Conservation (phyloP, 306 rosid genomes). For the Mimosa bimucronata region DNA sequence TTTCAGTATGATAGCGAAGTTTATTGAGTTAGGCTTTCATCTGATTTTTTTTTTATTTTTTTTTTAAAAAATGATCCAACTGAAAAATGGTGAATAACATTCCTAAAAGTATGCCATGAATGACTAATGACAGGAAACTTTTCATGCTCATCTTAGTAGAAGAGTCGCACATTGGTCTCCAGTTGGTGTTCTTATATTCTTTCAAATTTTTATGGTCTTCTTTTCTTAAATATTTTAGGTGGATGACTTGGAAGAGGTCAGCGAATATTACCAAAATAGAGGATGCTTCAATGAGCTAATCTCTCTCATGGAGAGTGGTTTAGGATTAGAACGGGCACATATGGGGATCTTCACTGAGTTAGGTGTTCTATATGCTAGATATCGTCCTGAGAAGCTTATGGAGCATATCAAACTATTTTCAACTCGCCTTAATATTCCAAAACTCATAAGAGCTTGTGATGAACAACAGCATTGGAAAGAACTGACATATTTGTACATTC, state of each 20-base stretch:
- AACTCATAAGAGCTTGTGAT: slow-evolving; percentile 97
- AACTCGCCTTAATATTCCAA: slow-evolving; percentile 94
- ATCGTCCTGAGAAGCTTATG: slow-evolving; percentile 98
- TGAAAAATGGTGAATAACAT: slow-evolving; percentile 29
- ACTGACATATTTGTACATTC: slow-evolving; percentile 93
- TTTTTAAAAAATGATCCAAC: slow-evolving; percentile 21
- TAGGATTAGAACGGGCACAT: slow-evolving; percentile 97
- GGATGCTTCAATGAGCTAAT: slow-evolving; percentile 97
- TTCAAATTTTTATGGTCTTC: slow-evolving; percentile 24
- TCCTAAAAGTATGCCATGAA: slow-evolving; percentile 15
- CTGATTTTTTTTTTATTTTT: neutral
- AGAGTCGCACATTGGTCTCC: slow-evolving; percentile 14
- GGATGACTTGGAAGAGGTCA: slow-evolving; percentile 99
- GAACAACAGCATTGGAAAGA: slow-evolving; percentile 99
- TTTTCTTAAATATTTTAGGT: slow-evolving; percentile 59
- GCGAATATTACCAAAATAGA: slow-evolving; percentile 97
- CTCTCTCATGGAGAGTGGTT: slow-evolving; percentile 99
- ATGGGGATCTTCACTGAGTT: slow-evolving; percentile 99
- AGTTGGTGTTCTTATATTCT: slow-evolving; percentile 24
- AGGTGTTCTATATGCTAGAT: slow-evolving; percentile 99
- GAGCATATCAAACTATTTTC: slow-evolving; percentile 97
- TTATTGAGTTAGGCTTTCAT: slow-evolving; percentile 12
- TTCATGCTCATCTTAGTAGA: slow-evolving; percentile 2
- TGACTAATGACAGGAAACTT: slow-evolving; percentile 23
- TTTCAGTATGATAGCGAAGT: neutral